Evolutionary conservation across 1,139 yeast genomes (phyloP), one percentile per base, ranked within the genome.

Genomic region (Lodderomyces orthopsilosis): DNA sequence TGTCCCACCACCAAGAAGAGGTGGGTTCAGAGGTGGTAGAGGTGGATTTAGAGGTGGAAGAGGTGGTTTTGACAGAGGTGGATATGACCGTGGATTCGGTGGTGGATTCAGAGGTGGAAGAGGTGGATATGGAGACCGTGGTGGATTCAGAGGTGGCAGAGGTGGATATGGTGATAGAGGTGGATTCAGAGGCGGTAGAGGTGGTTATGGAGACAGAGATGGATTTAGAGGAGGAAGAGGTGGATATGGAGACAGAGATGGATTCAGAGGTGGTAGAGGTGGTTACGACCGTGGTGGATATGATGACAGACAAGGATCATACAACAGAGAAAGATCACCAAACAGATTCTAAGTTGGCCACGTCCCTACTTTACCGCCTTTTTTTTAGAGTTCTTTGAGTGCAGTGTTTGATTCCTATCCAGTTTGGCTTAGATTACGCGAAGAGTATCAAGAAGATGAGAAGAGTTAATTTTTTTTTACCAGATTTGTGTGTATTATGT

Each of bases 1-100:
- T 57, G 79, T 83, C 44, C 76, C 79, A 50, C 72, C 81, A 51
- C 73, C 83, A 70, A 74, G 80, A 59, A 64, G 74, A 27, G 75
- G 79, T 50, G 73, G 68, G 28, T 65, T 61, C 54, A 59, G 72
- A 55, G 70, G 66, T 47, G 55, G 60, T 45, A 53, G 65, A 64
- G 74, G 75, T 46, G 70, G 66, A 44, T 64, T 65, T 53, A 60
- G 61, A 45, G 61, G 75, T 47, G 62, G 70, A 38, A 62, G 77
- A 59, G 74, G 76, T 47, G 61, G 65, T 46, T 58, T 65, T 58
- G 60, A n/a, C 4, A 64, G 74, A 57, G 75, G 79, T 50, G 72
- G 46, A 32, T 70, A 61, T 55, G 67, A 64, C 50, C 10, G 55
- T 53, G 60, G 61, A 42, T 63, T 54, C 56, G 56, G 74, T 60